A percentile compares a stretch with the other conserved stretches of the same genome.
These are phyloP conservation scores for Juglanconis juglandina DNA, from an alignment of 2,329 filamentous ascomycete species.

Conservation along the genomic window DNA sequence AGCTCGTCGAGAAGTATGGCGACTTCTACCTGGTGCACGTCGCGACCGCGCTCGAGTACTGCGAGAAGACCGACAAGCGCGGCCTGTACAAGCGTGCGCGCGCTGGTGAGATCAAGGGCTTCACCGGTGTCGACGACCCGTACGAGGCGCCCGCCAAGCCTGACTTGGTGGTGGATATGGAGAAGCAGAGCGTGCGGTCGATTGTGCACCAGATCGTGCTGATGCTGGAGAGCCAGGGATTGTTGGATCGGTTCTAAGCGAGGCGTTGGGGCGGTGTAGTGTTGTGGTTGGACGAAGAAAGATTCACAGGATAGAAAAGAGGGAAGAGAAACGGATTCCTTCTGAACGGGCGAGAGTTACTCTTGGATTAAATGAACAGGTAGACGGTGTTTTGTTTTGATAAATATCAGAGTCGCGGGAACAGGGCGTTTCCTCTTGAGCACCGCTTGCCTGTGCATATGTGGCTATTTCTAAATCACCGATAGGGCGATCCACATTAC, in stretches of 20 bases:
- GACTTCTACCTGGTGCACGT: conserved; percentile 96
- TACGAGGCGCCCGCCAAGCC: conserved; percentile 83
- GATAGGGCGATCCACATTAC: no score
- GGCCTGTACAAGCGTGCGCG: conserved; percentile 85
- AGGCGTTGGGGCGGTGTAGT: neutral
- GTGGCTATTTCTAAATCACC: no score
- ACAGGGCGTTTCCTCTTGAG: neutral
- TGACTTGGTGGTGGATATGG: conserved; percentile 78
- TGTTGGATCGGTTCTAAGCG: conserved; percentile 67
- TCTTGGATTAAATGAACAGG: neutral
- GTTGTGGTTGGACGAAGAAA: neutral
- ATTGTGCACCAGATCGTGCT: conserved; percentile 97
- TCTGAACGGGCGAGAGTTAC: neutral
- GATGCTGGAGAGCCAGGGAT: conserved; percentile 81
- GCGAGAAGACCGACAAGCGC: conserved; percentile 90
- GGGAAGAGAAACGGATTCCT: neutral
- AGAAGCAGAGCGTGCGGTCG: conserved; percentile 83
- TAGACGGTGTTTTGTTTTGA: conserved; percentile 2
- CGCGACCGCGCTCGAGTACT: conserved; percentile 84
- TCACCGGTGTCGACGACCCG: conserved; percentile 96
- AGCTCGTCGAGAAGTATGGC: conserved; percentile 82
- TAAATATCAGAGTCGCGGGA: neutral
- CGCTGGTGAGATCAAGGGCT: conserved; percentile 90
- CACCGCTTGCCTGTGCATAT: no score
- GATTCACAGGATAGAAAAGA: neutral